Evolutionary conservation across 768 basidiomycete genomes (phyloP).

Genomic region (Pisolithus orientalis): DNA sequence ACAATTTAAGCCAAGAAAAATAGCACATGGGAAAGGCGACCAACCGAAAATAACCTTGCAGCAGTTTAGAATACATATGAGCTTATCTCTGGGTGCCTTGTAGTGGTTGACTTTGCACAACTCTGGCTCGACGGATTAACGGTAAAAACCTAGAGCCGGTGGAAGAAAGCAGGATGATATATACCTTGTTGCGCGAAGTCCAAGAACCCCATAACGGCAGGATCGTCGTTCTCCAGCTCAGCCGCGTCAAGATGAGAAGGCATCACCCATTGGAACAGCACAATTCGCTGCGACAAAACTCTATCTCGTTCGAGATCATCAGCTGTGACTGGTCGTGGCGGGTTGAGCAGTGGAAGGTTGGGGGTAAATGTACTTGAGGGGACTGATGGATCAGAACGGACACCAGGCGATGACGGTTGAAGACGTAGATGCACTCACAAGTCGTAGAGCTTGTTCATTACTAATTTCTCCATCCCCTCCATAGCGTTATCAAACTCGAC

Average conservation of each 20-base stretch:
- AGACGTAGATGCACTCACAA: slow-evolving; percentile 54
- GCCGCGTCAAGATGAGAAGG: slow-evolving; percentile 90
- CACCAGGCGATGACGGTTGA: neutral
- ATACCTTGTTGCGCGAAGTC: slow-evolving; percentile 86
- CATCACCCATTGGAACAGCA: slow-evolving; percentile 85
- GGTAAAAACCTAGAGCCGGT: neutral
- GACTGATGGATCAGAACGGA: slow-evolving; percentile 4
- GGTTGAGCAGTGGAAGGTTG: slow-evolving; percentile 57
- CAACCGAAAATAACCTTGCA: slow-evolving; percentile 99
- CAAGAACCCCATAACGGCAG: slow-evolving; percentile 61
- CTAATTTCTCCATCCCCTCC: slow-evolving; percentile 99
- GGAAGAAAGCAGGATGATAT: slow-evolving; percentile 29
- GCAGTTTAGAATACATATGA: slow-evolving; percentile 94
- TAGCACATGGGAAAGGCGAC: slow-evolving; percentile 23
- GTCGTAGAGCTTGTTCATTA: slow-evolving; percentile 96
- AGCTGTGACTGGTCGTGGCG: slow-evolving; percentile 74
- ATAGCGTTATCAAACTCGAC: slow-evolving; percentile 92
- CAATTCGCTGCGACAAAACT: slow-evolving; percentile 83
- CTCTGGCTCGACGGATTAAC: slow-evolving; percentile 40
- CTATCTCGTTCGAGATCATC: slow-evolving; percentile 97
- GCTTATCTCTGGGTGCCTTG: slow-evolving; percentile 96
- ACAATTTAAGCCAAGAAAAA: neutral
- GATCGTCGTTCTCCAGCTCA: slow-evolving; percentile 52
- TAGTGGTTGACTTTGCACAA: slow-evolving; percentile 96
- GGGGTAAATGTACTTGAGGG: slow-evolving; percentile 83